Evolutionary conservation across 768 basidiomycete genomes (phyloP).

Genomic region (Cyclocybe cylindracea): DNA sequence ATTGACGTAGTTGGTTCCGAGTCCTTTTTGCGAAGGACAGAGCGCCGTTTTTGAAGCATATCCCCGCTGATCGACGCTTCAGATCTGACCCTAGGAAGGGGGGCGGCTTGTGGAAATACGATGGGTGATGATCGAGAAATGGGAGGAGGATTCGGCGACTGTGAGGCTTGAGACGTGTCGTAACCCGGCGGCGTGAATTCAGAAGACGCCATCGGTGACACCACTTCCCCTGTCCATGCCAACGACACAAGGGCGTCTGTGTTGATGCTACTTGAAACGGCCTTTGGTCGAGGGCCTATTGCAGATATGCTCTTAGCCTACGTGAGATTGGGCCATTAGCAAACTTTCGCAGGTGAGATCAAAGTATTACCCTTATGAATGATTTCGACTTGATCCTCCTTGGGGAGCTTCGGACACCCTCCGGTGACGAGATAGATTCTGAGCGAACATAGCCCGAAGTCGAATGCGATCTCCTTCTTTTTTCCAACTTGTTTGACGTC

Average conservation of each 20-base stretch:
- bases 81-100: not conserved
- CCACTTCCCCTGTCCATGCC: conserved; percentile 30
- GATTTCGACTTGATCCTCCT: conserved; percentile 11
- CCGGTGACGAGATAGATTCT: not conserved
- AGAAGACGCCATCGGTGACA: conserved; percentile 11
- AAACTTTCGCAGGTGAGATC: not conserved
- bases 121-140: not conserved
- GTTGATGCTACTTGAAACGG: conserved; percentile 20
- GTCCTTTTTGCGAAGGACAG: conserved; percentile 18
- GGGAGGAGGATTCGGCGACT: not conserved
- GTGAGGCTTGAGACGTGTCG: conserved; percentile 2
- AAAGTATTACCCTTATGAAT: conserved; percentile 11
- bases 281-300: conserved; percentile 20
- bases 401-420: not conserved
- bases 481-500: conserved; percentile 22
- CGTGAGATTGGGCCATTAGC: not conserved
- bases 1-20: not conserved
- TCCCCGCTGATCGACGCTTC: not conserved
- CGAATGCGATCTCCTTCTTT: conserved; percentile 10
- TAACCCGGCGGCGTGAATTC: conserved; percentile 8
- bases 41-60: conserved; percentile 1
- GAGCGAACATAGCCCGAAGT: conserved; percentile 1
- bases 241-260: conserved; percentile 31
- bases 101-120: not conserved
- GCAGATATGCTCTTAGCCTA: conserved; percentile 11